Evolutionary conservation across 2,329 filamentous ascomycete species (phyloP).

Genomic region (Fusarium dimerum): DNA sequence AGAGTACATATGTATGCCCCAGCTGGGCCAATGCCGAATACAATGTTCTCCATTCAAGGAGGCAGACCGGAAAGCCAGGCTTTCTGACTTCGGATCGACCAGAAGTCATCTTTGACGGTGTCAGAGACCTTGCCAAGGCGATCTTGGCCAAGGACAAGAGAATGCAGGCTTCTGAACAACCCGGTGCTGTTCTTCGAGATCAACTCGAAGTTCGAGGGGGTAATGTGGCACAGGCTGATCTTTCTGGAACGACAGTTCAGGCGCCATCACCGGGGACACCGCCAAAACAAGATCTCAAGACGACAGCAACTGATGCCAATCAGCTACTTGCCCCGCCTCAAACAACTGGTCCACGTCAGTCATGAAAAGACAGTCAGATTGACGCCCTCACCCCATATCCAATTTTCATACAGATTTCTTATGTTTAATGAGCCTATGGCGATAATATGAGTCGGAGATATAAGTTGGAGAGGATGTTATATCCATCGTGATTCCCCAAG

Average conservation of each 20-base stretch:
- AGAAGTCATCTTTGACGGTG: constrained; percentile 45
- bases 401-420: no score
- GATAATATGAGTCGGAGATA: no score
- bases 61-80: constrained; percentile 42
- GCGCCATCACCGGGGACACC: constrained; percentile 8
- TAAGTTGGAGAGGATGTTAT: no score
- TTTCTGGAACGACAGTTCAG: constrained; percentile 31
- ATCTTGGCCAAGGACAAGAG: constrained; percentile 41
- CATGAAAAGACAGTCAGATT: no score
- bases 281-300: constrained; percentile 10
- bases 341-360: background rate
- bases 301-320: constrained; percentile 8
- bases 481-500: no score
- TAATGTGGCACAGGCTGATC: constrained; percentile 21
- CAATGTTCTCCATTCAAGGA: constrained; percentile 43
- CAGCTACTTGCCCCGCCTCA: constrained; percentile 14
- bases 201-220: constrained; percentile 33
- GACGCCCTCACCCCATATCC: no score
- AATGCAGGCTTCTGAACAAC: constrained; percentile 31
- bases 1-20: constrained; percentile 44
- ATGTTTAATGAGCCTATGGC: no score
- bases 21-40: constrained; percentile 49
- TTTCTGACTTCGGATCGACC: constrained; percentile 52
- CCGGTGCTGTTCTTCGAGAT: constrained; percentile 33
- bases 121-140: constrained; percentile 41